phyloP scores from a whole-genome alignment of 1,284 basidiomycete species.

The Puccinia triticina region DNA sequence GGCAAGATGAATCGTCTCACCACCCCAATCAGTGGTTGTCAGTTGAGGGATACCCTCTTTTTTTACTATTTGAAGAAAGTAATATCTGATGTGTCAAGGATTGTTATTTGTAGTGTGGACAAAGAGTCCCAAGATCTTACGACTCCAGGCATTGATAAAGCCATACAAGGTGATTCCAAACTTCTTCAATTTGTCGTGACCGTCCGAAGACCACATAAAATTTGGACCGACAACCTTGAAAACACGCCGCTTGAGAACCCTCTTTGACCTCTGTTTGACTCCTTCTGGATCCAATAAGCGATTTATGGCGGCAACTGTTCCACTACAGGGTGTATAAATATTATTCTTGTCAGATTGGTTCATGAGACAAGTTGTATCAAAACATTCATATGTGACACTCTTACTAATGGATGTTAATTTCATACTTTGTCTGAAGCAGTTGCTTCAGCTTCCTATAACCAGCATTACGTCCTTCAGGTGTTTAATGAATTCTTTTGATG shows the following conservation, averaged over 20 bases:
- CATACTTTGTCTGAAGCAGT: background rate
- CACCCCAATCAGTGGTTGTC: conserved; percentile 9
- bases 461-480: background rate
- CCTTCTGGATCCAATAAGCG: background rate
- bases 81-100: conserved; percentile 22
- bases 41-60: conserved; percentile 7
- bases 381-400: background rate
- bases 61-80: conserved; percentile 25
- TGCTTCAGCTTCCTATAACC: conserved; percentile 3
- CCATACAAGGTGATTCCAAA: conserved; percentile 20
- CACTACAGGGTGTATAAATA: background rate
- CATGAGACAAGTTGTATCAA: too few species aligned
- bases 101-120: conserved; percentile 22
- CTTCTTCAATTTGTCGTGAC: conserved; percentile 24
- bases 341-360: background rate
- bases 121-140: conserved; percentile 8
- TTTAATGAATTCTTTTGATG: background rate
- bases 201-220: conserved; percentile 16
- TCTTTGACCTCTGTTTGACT: background rate
- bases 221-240: too few species aligned
- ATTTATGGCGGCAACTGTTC: conserved; percentile 10
- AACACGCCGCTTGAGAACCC: background rate
- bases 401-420: background rate
- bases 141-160: conserved; percentile 20
- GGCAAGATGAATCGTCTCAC: conserved; percentile 6